Conservation (phyloP, 495 filamentous ascomycete genomes). For the Xylaria sp. region DNA sequence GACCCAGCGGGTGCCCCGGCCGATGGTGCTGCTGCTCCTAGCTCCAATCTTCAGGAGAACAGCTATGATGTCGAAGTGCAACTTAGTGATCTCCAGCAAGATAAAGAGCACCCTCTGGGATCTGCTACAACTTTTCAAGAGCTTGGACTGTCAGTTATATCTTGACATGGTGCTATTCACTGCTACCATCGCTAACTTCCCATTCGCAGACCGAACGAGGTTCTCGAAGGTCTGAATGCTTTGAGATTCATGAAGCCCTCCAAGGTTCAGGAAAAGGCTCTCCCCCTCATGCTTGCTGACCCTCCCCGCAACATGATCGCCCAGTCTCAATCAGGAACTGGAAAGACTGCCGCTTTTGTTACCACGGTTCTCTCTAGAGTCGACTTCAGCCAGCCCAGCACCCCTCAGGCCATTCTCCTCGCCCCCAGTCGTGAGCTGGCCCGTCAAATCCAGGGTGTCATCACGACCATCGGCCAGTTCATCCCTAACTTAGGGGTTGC, state of each 20-base stretch:
- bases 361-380: constrained; percentile 88
- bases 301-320: constrained; percentile 92
- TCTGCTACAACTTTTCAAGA: constrained; percentile 87
- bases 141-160: constrained; percentile 73
- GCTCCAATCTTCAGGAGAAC: constrained; percentile 68
- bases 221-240: constrained; percentile 67
- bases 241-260: constrained; percentile 96
- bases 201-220: constrained; percentile 44
- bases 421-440: constrained; percentile 95
- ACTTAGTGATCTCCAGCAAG: constrained; percentile 84
- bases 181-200: constrained; percentile 27
- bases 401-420: constrained; percentile 86
- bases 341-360: constrained; percentile 96
- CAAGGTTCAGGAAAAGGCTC: constrained; percentile 92
- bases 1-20: constrained; percentile 57
- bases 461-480: constrained; percentile 82
- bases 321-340: constrained; percentile 97
- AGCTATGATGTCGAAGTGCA: constrained; percentile 87
- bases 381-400: constrained; percentile 67
- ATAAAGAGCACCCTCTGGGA: constrained; percentile 85
- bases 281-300: constrained; percentile 83
- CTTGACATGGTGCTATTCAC: background rate
- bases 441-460: constrained; percentile 88
- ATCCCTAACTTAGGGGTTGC: constrained; percentile 72
- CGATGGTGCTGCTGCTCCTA: constrained; percentile 55